Conservation (phyloP, 1,284 basidiomycete species). For the Naganishia sp. region DNA sequence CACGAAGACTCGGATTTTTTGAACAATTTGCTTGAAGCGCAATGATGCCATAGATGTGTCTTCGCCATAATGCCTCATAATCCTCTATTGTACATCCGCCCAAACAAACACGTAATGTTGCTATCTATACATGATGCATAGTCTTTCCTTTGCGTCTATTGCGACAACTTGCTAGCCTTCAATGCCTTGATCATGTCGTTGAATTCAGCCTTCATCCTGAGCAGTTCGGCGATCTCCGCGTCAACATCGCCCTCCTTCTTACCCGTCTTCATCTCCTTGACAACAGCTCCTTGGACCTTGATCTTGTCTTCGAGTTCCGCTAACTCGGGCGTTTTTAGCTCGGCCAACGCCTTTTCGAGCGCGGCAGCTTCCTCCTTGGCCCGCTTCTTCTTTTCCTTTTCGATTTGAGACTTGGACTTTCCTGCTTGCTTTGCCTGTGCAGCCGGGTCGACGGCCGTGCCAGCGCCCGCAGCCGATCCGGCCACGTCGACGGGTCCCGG, state of each 20-base stretch:
- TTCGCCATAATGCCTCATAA: not conserved
- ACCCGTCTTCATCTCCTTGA: constrained; percentile 68
- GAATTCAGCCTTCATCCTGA: constrained; percentile 67
- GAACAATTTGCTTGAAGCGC: not conserved
- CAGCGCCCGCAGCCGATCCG: constrained; percentile 38
- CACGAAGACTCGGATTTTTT: constrained; percentile 36
- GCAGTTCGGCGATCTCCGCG: constrained; percentile 58
- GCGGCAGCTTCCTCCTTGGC: constrained; percentile 37
- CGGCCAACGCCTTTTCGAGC: constrained; percentile 42
- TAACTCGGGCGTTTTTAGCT: constrained; percentile 53
- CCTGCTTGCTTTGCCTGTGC: constrained; percentile 41
- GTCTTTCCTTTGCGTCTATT: not conserved
- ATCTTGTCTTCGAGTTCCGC: constrained; percentile 61
- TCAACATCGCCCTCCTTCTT: constrained; percentile 59
- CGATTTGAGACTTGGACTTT: constrained; percentile 38
- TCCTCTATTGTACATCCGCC: constrained; percentile 19
- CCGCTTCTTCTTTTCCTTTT: constrained; percentile 39
- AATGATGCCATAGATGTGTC: not conserved
- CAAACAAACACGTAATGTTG: not conserved
- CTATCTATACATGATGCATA: not conserved
- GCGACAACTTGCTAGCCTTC: constrained; percentile 30
- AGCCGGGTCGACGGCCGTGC: constrained; percentile 41
- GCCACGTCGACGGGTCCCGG: constrained; percentile 34
- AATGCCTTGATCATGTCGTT: constrained; percentile 55
- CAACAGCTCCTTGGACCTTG: constrained; percentile 69